phyloP scores from a whole-genome alignment of 352 stramenopile species.

The Globisporangium solare region DNA sequence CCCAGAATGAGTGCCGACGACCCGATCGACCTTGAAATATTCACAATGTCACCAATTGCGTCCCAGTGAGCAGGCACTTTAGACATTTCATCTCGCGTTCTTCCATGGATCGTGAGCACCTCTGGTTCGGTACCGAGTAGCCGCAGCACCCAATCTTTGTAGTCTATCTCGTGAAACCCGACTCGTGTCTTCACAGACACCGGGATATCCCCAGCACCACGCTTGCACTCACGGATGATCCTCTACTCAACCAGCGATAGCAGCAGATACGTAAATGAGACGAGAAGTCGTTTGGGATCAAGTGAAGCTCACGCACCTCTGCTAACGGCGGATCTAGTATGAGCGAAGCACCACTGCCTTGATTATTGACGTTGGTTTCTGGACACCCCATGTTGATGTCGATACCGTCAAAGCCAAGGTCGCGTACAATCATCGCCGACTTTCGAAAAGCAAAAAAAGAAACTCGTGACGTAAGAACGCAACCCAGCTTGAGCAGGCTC shows the following conservation, averaged over 20 bases:
- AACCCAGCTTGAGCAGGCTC: no score
- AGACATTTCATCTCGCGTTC: slow-evolving; percentile 81
- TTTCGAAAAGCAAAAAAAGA: slow-evolving; percentile 21
- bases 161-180: slow-evolving; percentile 72
- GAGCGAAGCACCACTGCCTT: slow-evolving; percentile 64
- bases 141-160: slow-evolving; percentile 68
- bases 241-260: slow-evolving; percentile 16
- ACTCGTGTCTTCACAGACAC: slow-evolving; percentile 82
- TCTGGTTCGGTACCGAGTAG: slow-evolving; percentile 66
- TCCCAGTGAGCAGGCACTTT: slow-evolving; percentile 80
- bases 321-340: slow-evolving; percentile 60
- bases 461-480: background rate
- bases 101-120: slow-evolving; percentile 72
- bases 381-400: slow-evolving; percentile 88
- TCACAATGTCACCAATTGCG: slow-evolving; percentile 66
- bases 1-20: slow-evolving; percentile 68
- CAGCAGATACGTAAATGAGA: no score
- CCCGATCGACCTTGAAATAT: slow-evolving; percentile 39
- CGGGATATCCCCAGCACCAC: slow-evolving; percentile 51
- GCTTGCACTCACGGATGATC: slow-evolving; percentile 68
- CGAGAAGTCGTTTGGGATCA: no score
- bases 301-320: slow-evolving; percentile 14
- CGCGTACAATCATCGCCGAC: slow-evolving; percentile 69
- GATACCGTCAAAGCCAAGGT: slow-evolving; percentile 81
- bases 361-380: slow-evolving; percentile 72